Base-by-base conservation (phyloP, 2,329 filamentous ascomycete species). In the Juglanconis oblonga region DNA sequence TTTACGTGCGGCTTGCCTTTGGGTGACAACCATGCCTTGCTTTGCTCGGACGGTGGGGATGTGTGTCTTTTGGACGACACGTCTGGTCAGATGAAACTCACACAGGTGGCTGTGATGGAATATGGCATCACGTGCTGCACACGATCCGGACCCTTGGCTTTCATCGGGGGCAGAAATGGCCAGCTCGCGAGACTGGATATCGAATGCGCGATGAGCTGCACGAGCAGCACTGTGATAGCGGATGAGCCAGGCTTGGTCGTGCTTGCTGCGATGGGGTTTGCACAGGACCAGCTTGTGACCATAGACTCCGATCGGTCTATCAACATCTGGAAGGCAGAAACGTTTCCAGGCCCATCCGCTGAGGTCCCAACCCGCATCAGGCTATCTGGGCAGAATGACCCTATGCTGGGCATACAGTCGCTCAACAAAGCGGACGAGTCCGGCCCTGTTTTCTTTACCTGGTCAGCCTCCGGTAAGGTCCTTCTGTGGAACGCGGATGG, bases 31-130 rank as follows among this genome's bases (percentile, higher is more conserved):
- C 89, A 87, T 67, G 89, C 92, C 17, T 83, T 98, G 45, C 79
- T 98, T 47, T 95, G 92, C 75, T 91, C 94, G 3, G 93, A 97
- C 69, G 85, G 86, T 61, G 95, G 95, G 33, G 89, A 96, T 69
- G 80, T 99, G n/a, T 98, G 94, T 73, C 78, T 96, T 35, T 79
- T 97, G 36, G 90, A 97, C 64, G 90, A 96, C 65, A 84, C 82
- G 36, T 86, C 84, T 55, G 87, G 87, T 63, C 84, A 87, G 63
- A 89, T 90, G 73, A 90, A 86, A 66, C 77, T 97, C 52, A 79
- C 81, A 48, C 86, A 87, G 60, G 79, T 92, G 38, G 81, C 87
- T 42, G 82, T 85, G 49, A 78, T 89, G 38, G 86, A 84, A 1
- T 94, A 94, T 69, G 72, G 79, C 9, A 82, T 93, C 57, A 85